Base-by-base conservation (phyloP, 1,284 basidiomycete genomes). In the Omphalotus olearius region DNA sequence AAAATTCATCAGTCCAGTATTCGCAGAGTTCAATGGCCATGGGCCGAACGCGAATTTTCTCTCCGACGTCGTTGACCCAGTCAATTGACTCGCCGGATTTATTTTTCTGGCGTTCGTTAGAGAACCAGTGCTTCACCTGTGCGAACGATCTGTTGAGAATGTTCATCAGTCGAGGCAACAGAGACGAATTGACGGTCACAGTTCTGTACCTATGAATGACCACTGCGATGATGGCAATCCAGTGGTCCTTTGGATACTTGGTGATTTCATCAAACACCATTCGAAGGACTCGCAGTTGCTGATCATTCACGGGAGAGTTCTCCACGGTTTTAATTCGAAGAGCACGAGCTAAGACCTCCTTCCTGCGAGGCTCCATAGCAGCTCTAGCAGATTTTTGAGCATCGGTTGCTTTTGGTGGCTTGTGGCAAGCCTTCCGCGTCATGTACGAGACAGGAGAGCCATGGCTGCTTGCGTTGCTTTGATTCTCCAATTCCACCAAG, bases 91-190 rank as follows among this genome's bases (percentile, higher is more conserved):
- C 52, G 3, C 52, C 52, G n/a, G 43, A 39, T 41, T 57, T 57
- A 20, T 56, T 57, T 33, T 79, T 77, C 61, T 78, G 79, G 37
- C 79, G 70, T 62, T 78, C 72, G 62, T 81, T 81, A 9, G 76
- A 78, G 56, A 81, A 82, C 79, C 79, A 82, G 57, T 80, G 80
- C 62, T 78, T 80, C 49, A 82, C 73, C 64, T 80, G 79, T 55
- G 73, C 73, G 55, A 75, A 75, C 41, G 78, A 72, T 57, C 79
- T 80, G 57, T 40, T 26, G 50, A 46, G 14, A 36, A 51, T 53
- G 60, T 54, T 43, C 54, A 47, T 36, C 52, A 40, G 53, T 41
- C 33, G 44, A 44, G 23, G 39, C 45, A 38, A 45, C 40, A 41
- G 44, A 49, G 41, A 25, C 25, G 39, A 30, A 40, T 9, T 51